Percentiles rank a stretch among this genome's conserved stretches.
Conservation (phyloP, 2,329 filamentous ascomycete species). For the Canariomyces notabilis region DNA sequence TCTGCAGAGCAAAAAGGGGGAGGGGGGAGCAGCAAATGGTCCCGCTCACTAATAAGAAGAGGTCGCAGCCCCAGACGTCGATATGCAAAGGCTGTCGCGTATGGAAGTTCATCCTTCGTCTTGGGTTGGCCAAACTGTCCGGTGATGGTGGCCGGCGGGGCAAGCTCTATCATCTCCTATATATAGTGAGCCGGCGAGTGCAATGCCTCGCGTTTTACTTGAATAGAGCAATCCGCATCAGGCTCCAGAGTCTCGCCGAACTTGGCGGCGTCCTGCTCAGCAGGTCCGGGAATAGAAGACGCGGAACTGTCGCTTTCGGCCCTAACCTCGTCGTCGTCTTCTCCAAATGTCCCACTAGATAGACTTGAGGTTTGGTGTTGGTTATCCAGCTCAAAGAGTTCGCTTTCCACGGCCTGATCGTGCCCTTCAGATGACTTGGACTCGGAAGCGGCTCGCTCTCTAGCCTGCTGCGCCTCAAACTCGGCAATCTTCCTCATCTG, state of each 20-base stretch:
- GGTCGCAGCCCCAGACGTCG: too few species aligned
- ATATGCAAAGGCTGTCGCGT: slow-evolving; percentile 14
- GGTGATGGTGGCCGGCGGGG: slow-evolving; percentile 3
- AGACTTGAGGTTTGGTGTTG: slow-evolving; percentile 32
- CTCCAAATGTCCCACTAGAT: slow-evolving; percentile 33
- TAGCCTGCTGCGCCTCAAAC: slow-evolving; percentile 41
- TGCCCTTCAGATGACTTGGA: slow-evolving; percentile 30
- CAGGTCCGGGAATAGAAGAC: slow-evolving; percentile 8
- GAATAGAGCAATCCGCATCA: slow-evolving; percentile 15
- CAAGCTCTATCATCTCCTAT: slow-evolving; percentile 4
- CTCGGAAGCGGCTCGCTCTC: slow-evolving; percentile 35
- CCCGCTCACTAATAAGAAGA: too few species aligned
- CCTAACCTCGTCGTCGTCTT: slow-evolving; percentile 3
- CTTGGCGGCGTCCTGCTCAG: background rate
- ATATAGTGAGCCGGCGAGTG: slow-evolving; percentile 1
- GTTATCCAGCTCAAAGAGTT: slow-evolving; percentile 31
- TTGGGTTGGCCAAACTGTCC: slow-evolving; percentile 6
- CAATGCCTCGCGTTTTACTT: slow-evolving; percentile 11
- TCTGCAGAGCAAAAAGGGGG: too few species aligned
- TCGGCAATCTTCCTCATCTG: slow-evolving; percentile 55
- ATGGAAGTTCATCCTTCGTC: slow-evolving; percentile 12
- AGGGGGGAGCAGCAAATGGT: too few species aligned
- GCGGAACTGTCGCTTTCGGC: slow-evolving; percentile 9
- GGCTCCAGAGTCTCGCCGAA: slow-evolving; percentile 12
- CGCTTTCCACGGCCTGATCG: slow-evolving; percentile 26